A percentile compares a stretch with the other conserved stretches of the same genome.
Conservation (phyloP, 2,329 filamentous ascomycete genomes). For the Fusarium neocosmosporiellum region DNA sequence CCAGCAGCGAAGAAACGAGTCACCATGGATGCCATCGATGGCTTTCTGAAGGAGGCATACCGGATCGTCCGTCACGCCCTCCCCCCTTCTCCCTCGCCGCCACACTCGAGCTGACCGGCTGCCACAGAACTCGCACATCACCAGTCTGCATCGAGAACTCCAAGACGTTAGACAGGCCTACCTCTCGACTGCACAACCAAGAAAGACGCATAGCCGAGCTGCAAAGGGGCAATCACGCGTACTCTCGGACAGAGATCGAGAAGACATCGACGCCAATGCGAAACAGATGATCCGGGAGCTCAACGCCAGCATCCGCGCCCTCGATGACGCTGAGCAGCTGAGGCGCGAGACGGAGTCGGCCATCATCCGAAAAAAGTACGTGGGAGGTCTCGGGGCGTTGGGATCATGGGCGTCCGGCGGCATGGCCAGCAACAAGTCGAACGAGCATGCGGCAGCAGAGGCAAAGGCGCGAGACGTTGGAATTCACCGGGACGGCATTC, state of each 20-base stretch:
- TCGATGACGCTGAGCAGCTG: conserved; percentile 85
- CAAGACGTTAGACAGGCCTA: conserved; percentile 88
- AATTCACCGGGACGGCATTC: conserved; percentile 81
- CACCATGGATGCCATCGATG: conserved; percentile 72
- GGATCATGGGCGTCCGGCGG: conserved; percentile 74
- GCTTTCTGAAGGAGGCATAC: conserved; percentile 94
- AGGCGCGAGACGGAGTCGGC: conserved; percentile 80
- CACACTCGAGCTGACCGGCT: conserved; percentile 28
- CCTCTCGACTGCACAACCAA: conserved; percentile 81
- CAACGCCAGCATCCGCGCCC: conserved; percentile 80
- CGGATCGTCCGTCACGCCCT: conserved; percentile 74
- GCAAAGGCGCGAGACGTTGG: conserved; percentile 73
- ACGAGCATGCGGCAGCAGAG: conserved; percentile 79
- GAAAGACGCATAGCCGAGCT: conserved; percentile 62
- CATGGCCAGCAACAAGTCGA: conserved; percentile 59
- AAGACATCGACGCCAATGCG: conserved; percentile 87
- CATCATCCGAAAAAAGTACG: conserved; percentile 77
- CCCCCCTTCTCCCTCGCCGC: conserved; percentile 16
- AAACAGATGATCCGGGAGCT: conserved; percentile 88
- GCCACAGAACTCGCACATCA: conserved; percentile 82
- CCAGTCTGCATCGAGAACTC: conserved; percentile 82
- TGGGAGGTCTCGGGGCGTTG: conserved; percentile 71
- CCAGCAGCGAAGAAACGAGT: conserved; percentile 55
- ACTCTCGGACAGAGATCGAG: conserved; percentile 84
- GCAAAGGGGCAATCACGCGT: conserved; percentile 61